phyloP scores from a whole-genome alignment of 768 basidiomycete genomes.

The Tylopilus vinaceipallidus region DNA sequence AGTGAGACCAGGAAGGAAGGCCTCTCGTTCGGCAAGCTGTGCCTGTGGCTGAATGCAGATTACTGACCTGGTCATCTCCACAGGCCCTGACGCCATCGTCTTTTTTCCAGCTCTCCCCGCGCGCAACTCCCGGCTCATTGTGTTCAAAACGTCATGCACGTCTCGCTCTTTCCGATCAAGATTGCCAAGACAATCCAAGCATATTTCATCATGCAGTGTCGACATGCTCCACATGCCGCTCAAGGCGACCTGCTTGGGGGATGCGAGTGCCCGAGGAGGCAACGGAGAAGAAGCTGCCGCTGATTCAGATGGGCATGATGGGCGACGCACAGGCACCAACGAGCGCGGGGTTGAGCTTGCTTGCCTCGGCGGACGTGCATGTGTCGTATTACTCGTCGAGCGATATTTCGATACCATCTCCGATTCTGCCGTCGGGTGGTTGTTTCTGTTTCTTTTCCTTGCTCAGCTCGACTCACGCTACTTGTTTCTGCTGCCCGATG shows the following conservation, averaged over 20 bases:
- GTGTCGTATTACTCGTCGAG: too few species aligned
- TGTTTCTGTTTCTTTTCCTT: too few species aligned
- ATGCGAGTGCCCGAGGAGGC: too few species aligned
- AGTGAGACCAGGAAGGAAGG: constrained; percentile 60
- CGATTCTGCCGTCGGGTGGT: too few species aligned
- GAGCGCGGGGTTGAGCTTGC: too few species aligned
- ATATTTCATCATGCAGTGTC: constrained; percentile 87
- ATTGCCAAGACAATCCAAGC: constrained; percentile 98
- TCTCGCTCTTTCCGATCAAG: constrained; percentile 95
- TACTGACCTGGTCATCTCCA: constrained; percentile 91
- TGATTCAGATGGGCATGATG: too few species aligned
- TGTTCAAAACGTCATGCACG: constrained; percentile 97
- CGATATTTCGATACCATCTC: too few species aligned
- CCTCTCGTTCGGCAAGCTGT: constrained; percentile 87
- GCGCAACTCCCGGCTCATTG: constrained; percentile 82
- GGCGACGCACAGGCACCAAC: too few species aligned
- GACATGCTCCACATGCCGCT: constrained; percentile 94
- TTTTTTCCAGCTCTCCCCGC: constrained; percentile 2
- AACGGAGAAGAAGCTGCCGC: too few species aligned
- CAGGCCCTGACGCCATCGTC: constrained; percentile 76
- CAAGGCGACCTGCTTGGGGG: constrained; percentile 83
- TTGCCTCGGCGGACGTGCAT: too few species aligned
- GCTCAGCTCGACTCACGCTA: too few species aligned
- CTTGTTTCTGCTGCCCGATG: too few species aligned
- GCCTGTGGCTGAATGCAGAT: constrained; percentile 92